Base-by-base conservation (phyloP, 176 grass and related monocot species). In the Tillandsia fasciculata region DNA sequence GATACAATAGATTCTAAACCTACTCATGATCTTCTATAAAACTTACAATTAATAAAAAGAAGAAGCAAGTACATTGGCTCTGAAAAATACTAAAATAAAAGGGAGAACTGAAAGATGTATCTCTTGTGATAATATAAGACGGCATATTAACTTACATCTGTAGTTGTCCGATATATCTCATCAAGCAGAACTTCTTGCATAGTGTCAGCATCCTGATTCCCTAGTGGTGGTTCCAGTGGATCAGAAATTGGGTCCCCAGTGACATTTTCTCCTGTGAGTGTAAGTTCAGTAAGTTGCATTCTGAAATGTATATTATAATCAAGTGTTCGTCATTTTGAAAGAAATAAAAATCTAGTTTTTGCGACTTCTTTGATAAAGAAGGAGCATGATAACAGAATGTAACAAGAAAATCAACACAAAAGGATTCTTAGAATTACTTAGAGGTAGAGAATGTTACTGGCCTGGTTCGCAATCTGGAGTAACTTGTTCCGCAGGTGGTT, bases 151-250 rank as follows among this genome's bases (percentile, higher is more conserved):
- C 63, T 87, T 87, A 90, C 93, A 68, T 71, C 65, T 78, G 86
- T 79, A 14, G 81, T 17, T 11, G 74, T 87, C 63, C 78, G 63
- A 11, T 87, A 96, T 17, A 90, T 85, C 56, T 92, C 89, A 23
- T 96, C 68, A 51, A 90, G 76, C 68, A 92, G 63, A 70, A 91
- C 88, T 73, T 96, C 86, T 77, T 88, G 78, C 76, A 82, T 74
- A 13, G 73, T 67, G 67, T 84, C 74, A 49, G 71, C 52, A 29
- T 77, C 74, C 8, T 69, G 69, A 69, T 2, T 74, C 64, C 79
- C 90, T 14, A 67, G n/a, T n/a, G 17, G 70, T 81, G 80, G 77
- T 65, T 84, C 67, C 51, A 26, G 28, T 26, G 73, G 65, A 67
- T 72, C 82, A 47, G 58, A 59, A 68, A 53, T 66, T 29, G 58